These are phyloP conservation scores for Zygosaccharomyces kombuchaensis DNA, from an alignment of 805 yeast species.

Conservation along the genomic window DNA sequence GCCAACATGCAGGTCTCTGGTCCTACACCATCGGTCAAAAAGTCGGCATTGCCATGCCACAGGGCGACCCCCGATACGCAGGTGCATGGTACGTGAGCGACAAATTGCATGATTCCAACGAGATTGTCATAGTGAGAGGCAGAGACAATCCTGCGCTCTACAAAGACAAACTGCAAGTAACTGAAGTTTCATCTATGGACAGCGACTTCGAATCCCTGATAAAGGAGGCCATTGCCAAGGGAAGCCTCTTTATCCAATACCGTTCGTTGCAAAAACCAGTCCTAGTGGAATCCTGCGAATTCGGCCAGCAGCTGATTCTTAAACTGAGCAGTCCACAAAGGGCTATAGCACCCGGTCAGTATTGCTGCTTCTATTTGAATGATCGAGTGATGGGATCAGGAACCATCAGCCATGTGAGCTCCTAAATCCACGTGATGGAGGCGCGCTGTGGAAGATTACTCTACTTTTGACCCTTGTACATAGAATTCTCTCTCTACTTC, in stretches of 20 bases:
- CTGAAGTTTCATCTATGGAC: conserved; percentile 33
- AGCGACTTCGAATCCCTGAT: conserved; percentile 1
- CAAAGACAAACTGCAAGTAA: conserved; percentile 40
- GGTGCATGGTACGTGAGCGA: conserved; percentile 88
- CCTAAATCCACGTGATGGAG: conserved; percentile 3
- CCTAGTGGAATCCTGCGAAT: conserved; percentile 29
- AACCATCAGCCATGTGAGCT: conserved; percentile 11
- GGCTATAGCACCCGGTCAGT: conserved; percentile 91
- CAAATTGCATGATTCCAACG: conserved; percentile 60
- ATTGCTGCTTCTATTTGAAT: conserved; percentile 64
- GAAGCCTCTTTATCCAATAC: conserved; percentile 50
- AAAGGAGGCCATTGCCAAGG: conserved; percentile 4
- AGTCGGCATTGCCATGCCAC: conserved; percentile 72
- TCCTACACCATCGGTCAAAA: conserved; percentile 92
- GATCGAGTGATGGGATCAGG: conserved; percentile 70
- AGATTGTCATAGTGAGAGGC: conserved; percentile 75
- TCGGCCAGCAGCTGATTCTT: conserved; percentile 27
- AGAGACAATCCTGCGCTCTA: conserved; percentile 53
- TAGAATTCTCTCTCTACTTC: neutral
- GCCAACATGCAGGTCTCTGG: conserved; percentile 85
- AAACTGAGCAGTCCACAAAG: conserved; percentile 45
- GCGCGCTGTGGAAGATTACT: neutral
- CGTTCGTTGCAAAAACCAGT: conserved; percentile 68
- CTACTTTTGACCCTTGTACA: conserved; percentile 1
- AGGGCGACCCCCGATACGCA: conserved; percentile 65